Evolutionary conservation across 225 moss, liverwort and hornwort genomes (phyloP).

Genomic region (Physcomitrellopsis africana): DNA sequence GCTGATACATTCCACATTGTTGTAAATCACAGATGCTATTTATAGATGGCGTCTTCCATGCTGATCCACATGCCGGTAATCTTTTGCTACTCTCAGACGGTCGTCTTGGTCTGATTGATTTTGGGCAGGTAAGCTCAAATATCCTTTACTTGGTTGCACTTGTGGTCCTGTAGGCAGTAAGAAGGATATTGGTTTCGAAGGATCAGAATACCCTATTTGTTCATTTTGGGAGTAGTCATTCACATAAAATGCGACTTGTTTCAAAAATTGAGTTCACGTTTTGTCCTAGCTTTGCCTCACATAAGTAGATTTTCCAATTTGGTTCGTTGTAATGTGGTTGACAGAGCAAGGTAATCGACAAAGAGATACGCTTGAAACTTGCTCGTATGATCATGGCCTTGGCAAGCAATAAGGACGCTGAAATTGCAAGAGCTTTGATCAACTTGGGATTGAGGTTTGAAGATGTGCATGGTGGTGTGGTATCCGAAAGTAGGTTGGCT

Average conservation of each 20-base stretch:
- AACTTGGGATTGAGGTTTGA: conserved; percentile 87
- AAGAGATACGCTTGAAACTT: conserved; percentile 70
- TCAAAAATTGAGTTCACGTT: not conserved
- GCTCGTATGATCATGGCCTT: conserved; percentile 76
- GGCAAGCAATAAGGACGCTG: conserved; percentile 64
- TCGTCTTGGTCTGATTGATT: conserved; percentile 89
- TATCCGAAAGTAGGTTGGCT: conserved; percentile 76
- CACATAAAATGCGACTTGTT: not conserved
- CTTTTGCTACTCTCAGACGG: conserved; percentile 88
- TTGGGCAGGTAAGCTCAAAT: conserved; percentile 70
- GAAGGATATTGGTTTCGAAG: not conserved
- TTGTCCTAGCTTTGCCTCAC: not conserved
- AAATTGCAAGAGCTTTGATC: conserved; percentile 72
- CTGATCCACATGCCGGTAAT: conserved; percentile 99
- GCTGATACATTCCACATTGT: conserved; percentile 30
- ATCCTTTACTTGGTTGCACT: not conserved
- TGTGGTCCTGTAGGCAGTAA: not conserved
- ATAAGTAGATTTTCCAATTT: conserved; percentile 2
- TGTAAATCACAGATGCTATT: conserved; percentile 75
- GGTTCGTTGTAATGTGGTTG: conserved; percentile 24
- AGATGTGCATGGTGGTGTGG: conserved; percentile 77
- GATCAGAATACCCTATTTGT: conserved; percentile 9
- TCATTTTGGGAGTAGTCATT: not conserved
- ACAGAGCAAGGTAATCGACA: conserved; percentile 90
- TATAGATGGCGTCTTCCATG: conserved; percentile 95